Base-by-base conservation (phyloP, 139 green algal genomes). In the Closterium sp. region DNA sequence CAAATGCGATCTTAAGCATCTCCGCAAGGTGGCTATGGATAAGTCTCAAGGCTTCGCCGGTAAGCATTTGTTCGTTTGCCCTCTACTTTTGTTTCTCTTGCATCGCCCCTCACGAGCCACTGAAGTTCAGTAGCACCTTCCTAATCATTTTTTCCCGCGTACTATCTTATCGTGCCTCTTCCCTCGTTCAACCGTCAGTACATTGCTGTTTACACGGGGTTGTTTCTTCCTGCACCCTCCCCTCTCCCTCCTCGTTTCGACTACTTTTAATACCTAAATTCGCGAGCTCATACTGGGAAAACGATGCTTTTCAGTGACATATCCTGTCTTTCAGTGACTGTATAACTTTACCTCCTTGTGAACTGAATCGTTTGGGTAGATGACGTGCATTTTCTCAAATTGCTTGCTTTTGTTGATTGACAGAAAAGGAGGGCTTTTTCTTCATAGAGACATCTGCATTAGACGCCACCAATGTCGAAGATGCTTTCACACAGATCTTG, bases 1-100 rank as follows among this genome's bases (percentile, higher is more conserved):
- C 96, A 99, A 99, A 96, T 97, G 96, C 90, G 98, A 99, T 91
- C 92, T 99, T 95, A 95, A 97, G 91, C 98, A 99, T 95, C 91
- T 99, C 92, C 95, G 98, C 31, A 96, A 95, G 22, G 98, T 99
- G 45, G 93, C 96, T 32, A 98, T 97, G 28, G 98, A 99, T 88
- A 97, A 99, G 34, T 97, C 98, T 5, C 28, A 85, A 38, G 62
- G 84, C 31, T 96, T 96, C 86, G 32, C 89, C 21, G 89, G 89
- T 91, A 87, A 10, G 84, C 45, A 70, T 70, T 70, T 70, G 10
- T 17, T 70, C 45, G 10, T 70, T 70, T 19, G 45, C 4, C 10
- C 45, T 9, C 11, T 70, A 2, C 10, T 17, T 4, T 70, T 17
- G 45, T 19, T 70, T 70, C 45, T 4, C 45, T 4, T 70, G 10